Evolutionary conservation across 2,329 filamentous ascomycete genomes (phyloP).

Genomic region (Penicillium brasilianum): DNA sequence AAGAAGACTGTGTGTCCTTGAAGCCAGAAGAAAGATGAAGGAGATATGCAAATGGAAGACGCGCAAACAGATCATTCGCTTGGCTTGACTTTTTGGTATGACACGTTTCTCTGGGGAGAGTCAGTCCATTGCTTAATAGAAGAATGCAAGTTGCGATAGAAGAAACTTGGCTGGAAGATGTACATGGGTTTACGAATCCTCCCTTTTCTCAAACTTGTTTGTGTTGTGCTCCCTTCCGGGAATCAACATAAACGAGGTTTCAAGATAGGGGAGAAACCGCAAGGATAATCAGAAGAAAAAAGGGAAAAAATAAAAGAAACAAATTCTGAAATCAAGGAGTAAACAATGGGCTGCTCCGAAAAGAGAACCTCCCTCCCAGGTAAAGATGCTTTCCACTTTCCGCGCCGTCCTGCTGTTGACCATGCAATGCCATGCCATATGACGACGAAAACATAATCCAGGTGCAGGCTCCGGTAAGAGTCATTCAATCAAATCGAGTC

Average conservation of each 20-base stretch:
- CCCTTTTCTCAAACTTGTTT: not conserved
- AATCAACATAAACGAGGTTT: not conserved
- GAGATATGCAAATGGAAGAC: not conserved
- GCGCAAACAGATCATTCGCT: constrained; percentile 4
- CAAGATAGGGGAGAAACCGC: not conserved
- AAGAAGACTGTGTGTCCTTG: not conserved
- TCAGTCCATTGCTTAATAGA: constrained; percentile 21
- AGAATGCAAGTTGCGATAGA: constrained; percentile 6
- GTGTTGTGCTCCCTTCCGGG: not conserved
- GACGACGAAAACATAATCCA: constrained; percentile 42
- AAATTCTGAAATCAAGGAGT: constrained; percentile 22
- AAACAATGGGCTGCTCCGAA: constrained; percentile 37
- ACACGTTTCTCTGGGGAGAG: constrained; percentile 10
- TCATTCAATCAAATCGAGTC: constrained; percentile 43
- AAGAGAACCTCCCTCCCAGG: constrained; percentile 18
- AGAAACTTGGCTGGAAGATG: constrained; percentile 11
- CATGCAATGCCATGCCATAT: constrained; percentile 35
- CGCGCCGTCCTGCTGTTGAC: constrained; percentile 37
- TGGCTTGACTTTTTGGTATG: constrained; percentile 1
- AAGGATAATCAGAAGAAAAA: constrained; percentile 19
- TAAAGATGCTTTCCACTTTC: constrained; percentile 39
- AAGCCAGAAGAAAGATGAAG: not conserved
- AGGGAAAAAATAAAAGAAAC: constrained; percentile 21
- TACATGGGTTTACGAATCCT: constrained; percentile 10
- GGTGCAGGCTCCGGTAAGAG: constrained; percentile 35